Conservation (phyloP, 305 asterid genomes). For the Fraxinus paxiana region DNA sequence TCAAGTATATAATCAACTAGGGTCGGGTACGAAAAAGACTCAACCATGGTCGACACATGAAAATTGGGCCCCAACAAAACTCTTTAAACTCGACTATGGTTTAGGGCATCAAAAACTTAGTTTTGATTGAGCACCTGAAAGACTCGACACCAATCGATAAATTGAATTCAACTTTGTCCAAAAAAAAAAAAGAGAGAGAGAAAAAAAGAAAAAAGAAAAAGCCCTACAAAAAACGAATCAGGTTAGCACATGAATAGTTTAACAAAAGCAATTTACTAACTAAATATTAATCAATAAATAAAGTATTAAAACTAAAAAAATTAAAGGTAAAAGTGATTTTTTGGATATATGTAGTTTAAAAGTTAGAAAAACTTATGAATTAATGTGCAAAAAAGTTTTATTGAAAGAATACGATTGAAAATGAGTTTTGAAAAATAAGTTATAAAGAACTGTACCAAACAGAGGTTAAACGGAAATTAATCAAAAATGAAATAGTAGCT, state of each 20-base stretch:
- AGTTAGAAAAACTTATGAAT: no score
- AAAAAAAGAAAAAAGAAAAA: no score
- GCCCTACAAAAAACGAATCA: neutral
- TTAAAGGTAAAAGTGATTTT: neutral
- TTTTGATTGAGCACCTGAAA: neutral
- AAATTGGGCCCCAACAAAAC: neutral
- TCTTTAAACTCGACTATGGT: neutral
- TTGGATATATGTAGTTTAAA: no score
- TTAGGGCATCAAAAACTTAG: neutral
- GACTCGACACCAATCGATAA: neutral
- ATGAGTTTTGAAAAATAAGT: neutral
- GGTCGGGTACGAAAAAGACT: no score
- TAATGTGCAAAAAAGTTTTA: no score
- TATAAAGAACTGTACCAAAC: neutral
- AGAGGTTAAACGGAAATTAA: neutral
- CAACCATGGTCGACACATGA: neutral
- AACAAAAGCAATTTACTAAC: neutral
- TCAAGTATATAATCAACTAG: neutral
- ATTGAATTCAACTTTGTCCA: neutral
- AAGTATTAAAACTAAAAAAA: neutral
- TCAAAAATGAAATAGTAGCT: no score
- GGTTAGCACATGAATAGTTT: neutral
- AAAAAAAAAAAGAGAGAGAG: no score
- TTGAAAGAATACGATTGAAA: neutral
- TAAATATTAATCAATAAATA: neutral